phyloP scores from a whole-genome alignment of 2,329 filamentous ascomycete genomes.

The Pestalotiopsis sp. region DNA sequence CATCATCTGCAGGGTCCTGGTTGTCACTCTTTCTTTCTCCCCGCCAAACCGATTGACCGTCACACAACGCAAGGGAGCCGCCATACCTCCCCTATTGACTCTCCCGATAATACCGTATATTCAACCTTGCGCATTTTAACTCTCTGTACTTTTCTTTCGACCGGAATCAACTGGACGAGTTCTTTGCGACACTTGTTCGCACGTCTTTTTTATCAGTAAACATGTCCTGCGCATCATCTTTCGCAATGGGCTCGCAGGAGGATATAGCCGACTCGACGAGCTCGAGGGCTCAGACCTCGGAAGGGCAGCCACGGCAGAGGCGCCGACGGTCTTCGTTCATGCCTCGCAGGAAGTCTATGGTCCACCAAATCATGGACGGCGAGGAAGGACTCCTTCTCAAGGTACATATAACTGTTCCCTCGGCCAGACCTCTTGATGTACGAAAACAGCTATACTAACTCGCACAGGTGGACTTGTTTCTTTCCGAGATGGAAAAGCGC shows the following conservation, averaged over 20 bases:
- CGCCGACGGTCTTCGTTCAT: slow-evolving; percentile 61
- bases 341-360: slow-evolving; percentile 58
- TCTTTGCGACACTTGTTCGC: too few species aligned
- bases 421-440: background rate
- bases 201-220: slow-evolving; percentile 16
- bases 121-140: too few species aligned
- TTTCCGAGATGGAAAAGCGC: slow-evolving; percentile 83
- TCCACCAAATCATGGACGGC: slow-evolving; percentile 62
- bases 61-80: background rate
- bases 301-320: slow-evolving; percentile 37
- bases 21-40: background rate
- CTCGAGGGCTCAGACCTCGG: slow-evolving; percentile 42
- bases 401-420: slow-evolving; percentile 33
- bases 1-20: slow-evolving; percentile 3
- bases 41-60: background rate
- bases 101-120: background rate
- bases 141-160: too few species aligned
- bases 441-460: slow-evolving; percentile 15
- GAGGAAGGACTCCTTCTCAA: slow-evolving; percentile 65
- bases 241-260: slow-evolving; percentile 33
- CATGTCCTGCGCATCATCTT: slow-evolving; percentile 34
- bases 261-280: slow-evolving; percentile 37
- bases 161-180: too few species aligned
- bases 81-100: background rate
- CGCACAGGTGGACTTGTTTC: slow-evolving; percentile 72